Evolutionary conservation across 768 basidiomycete species (phyloP), one percentile per base, ranked within the genome.

Genomic region (Lentinula aciculospora): DNA sequence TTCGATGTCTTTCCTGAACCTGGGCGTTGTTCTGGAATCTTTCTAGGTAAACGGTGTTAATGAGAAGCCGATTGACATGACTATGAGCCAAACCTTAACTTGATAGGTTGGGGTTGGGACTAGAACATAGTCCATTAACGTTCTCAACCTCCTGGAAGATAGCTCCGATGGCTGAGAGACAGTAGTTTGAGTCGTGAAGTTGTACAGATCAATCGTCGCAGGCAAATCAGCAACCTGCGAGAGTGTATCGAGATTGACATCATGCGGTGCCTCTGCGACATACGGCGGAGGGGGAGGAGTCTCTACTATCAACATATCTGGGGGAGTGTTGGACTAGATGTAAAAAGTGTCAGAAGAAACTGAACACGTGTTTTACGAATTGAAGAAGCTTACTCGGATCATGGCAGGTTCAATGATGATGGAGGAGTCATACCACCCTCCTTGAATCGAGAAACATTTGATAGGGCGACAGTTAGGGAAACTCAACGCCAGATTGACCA

Each of bases 371-470:
- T 39, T 39, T 39, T 39, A 17, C 15, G 15, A 39, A 19, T 9
- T 23, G 13, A 39, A 17, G 21, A 10, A 17, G 21, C 42, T n/a
- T 21, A 50, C 49, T 31, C 15, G 15, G 3, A 50, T 27, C 15
- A 25, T 4, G 36, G 39, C 51, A 53, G 51, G 51, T 28, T 23
- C 51, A 1, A 53, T 27, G 34, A 60, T 39, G 42, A 53, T 55
- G n/a, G 23, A n/a, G n/a, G n/a, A 49, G 61, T 91, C 88, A 62
- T 90, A 90, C 81, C 82, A 89, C 3, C 88, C 89, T 21, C 68
- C 66, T 42, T 65, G 68, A n/a, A 76, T 71, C 31, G 68, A 68
- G 7, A 68, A 62, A 8, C 61, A 40, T 60, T 78, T 77, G 15
- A 78, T 56, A 2, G 86, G 81, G 42, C 71, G 76, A 64, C 82